phyloP scores from a whole-genome alignment of 2,329 filamentous ascomycete genomes.

The Hirsutella rhossiliensis region DNA sequence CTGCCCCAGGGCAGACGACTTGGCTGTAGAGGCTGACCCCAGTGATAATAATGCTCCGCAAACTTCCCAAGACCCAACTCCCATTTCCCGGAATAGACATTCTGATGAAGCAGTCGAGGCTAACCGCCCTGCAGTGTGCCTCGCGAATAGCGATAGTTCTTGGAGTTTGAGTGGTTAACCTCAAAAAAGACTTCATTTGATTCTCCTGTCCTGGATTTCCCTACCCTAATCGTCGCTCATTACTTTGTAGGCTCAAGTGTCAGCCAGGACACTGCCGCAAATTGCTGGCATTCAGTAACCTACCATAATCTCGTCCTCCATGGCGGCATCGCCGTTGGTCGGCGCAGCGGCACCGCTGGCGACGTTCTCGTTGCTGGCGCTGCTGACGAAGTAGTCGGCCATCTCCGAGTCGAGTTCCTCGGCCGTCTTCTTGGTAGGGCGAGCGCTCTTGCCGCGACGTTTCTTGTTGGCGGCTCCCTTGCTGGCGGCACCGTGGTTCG shows the following conservation, averaged over 20 bases:
- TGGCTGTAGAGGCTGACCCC: too few species aligned
- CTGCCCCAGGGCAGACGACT: too few species aligned
- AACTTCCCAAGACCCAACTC: conserved; percentile 1
- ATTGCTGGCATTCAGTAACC: conserved; percentile 5
- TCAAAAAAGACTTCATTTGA: neutral
- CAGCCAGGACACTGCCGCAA: neutral
- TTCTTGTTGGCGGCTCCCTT: conserved; percentile 40
- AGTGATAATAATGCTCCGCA: too few species aligned
- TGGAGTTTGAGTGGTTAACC: neutral
- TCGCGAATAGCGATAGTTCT: neutral
- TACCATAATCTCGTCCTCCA: conserved; percentile 53
- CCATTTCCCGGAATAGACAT: conserved; percentile 7
- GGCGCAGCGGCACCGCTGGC: conserved; percentile 33
- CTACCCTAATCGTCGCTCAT: neutral
- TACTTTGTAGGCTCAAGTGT: neutral
- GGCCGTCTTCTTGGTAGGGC: conserved; percentile 73
- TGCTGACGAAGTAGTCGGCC: conserved; percentile 75
- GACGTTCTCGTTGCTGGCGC: conserved; percentile 30
- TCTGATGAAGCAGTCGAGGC: conserved; percentile 8
- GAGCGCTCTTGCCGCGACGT: conserved; percentile 45
- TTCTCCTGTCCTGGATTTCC: neutral
- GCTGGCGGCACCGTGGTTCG: conserved; percentile 26
- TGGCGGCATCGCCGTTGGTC: conserved; percentile 43
- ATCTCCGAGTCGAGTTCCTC: conserved; percentile 97
- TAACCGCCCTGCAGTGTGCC: conserved; percentile 1